Evolutionary conservation across 2,329 filamentous ascomycete species (phyloP).

Genomic region (Chrysoporthe deuterocubensis): DNA sequence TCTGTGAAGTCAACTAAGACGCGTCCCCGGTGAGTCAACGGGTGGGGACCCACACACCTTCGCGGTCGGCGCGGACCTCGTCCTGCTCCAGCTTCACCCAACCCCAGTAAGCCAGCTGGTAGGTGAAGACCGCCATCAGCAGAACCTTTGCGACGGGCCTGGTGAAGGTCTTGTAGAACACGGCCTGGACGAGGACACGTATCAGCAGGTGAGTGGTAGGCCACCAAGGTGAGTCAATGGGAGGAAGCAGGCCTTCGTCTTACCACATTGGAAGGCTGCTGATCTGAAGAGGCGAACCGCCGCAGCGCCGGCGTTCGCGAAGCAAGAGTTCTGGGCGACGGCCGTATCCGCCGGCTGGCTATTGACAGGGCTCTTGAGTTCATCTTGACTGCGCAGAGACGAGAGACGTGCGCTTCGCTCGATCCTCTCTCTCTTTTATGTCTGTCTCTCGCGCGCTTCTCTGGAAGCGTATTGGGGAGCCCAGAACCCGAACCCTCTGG

Average conservation of each 20-base stretch:
- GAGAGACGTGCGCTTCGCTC: neutral
- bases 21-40: neutral
- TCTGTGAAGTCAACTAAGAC: slow-evolving; percentile 16
- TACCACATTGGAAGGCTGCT: slow-evolving; percentile 26
- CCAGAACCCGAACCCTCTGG: neutral
- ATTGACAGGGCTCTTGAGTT: slow-evolving; percentile 21
- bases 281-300: slow-evolving; percentile 32
- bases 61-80: slow-evolving; percentile 64
- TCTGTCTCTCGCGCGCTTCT: neutral
- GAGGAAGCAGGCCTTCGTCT: slow-evolving; percentile 4
- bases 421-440: neutral
- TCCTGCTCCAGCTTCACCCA: slow-evolving; percentile 77
- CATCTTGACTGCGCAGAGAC: slow-evolving; percentile 1
- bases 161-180: slow-evolving; percentile 77
- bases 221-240: slow-evolving; percentile 2
- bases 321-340: neutral
- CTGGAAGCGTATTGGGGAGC: neutral
- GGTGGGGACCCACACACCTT: slow-evolving; percentile 47
- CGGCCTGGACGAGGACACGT: slow-evolving; percentile 47
- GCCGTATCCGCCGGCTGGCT: slow-evolving; percentile 23
- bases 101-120: slow-evolving; percentile 75
- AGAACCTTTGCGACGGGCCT: slow-evolving; percentile 75
- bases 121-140: slow-evolving; percentile 75
- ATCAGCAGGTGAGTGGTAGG: slow-evolving; percentile 10
- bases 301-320: slow-evolving; percentile 18